phyloP scores from a whole-genome alignment of 179 eudicot genomes.

The Amaranthus tricolor region DNA sequence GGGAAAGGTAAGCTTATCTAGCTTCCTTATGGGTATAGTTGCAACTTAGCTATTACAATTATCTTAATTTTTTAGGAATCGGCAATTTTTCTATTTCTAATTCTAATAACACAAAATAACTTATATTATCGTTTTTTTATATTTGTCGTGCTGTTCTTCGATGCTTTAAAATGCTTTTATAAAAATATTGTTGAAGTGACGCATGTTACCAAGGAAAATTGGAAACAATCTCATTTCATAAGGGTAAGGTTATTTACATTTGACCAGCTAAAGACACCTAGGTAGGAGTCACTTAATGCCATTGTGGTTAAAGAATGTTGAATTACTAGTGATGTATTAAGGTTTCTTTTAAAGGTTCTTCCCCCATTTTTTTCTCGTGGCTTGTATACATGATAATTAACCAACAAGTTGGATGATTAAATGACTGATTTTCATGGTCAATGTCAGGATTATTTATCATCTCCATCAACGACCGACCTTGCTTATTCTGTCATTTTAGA shows the following conservation, averaged over 20 bases:
- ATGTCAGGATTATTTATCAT: constrained; percentile 90
- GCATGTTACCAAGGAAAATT: too few relatives aligned
- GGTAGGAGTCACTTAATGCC: too few relatives aligned
- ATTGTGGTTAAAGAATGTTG: too few relatives aligned
- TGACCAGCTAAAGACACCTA: too few relatives aligned
- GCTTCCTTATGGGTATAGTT: neutral
- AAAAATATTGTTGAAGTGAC: too few relatives aligned
- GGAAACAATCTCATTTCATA: too few relatives aligned
- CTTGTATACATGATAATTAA: neutral
- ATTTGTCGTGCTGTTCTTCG: neutral
- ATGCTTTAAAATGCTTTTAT: too few relatives aligned
- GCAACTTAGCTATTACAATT: neutral
- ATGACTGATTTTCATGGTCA: constrained; percentile 11
- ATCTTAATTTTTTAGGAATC: too few relatives aligned
- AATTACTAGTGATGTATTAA: neutral
- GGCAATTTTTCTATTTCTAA: too few relatives aligned
- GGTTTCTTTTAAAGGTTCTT: neutral
- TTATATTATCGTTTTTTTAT: neutral
- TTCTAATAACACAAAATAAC: neutral
- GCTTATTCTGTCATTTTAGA: constrained; percentile 87
- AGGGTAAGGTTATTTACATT: too few relatives aligned
- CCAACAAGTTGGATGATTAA: neutral
- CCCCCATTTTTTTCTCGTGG: neutral
- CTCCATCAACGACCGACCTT: constrained; percentile 69
- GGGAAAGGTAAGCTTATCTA: neutral